Percentiles rank a stretch among this genome's conserved stretches.
These are phyloP conservation scores for Sordariomycetes sp. DNA, from an alignment of 2,329 filamentous ascomycete genomes.

Conservation along the genomic window DNA sequence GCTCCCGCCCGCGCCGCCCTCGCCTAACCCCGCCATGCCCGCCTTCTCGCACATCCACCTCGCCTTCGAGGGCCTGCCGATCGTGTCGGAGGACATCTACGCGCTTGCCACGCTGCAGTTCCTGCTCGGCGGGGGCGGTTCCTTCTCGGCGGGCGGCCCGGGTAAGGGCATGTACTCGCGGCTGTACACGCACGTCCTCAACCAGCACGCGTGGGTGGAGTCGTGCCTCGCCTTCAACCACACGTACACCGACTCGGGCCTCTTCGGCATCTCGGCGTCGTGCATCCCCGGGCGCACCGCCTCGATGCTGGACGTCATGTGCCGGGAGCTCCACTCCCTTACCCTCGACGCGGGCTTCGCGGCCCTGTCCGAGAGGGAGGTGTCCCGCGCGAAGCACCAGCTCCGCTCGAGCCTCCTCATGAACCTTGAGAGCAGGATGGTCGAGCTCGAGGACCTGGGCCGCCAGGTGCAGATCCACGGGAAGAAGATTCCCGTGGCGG, in stretches of 20 bases:
- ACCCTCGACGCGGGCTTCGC: conserved; percentile 64
- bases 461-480: conserved; percentile 96
- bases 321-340: conserved; percentile 70
- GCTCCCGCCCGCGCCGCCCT: conserved; percentile 67
- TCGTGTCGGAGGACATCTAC: conserved; percentile 86
- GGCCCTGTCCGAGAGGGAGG: conserved; percentile 61
- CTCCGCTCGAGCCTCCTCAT: conserved; percentile 80
- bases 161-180: conserved; percentile 99
- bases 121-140: conserved; percentile 87
- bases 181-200: conserved; percentile 93
- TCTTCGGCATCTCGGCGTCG: conserved; percentile 85
- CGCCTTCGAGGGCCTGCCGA: conserved; percentile 87
- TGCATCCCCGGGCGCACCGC: conserved; percentile 69
- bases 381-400: conserved; percentile 93
- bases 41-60: conserved; percentile 87
- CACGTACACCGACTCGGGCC: conserved; percentile 86
- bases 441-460: conserved; percentile 91
- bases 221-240: conserved; percentile 95
- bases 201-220: conserved; percentile 96
- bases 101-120: conserved; percentile 91
- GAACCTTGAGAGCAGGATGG: conserved; percentile 96
- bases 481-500: conserved; percentile 75
- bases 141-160: conserved; percentile 90
- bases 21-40: conserved; percentile 63
- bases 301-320: conserved; percentile 90